Evolutionary conservation across 139 green algal genomes (phyloP).

Genomic region (Dunaliella sp.): DNA sequence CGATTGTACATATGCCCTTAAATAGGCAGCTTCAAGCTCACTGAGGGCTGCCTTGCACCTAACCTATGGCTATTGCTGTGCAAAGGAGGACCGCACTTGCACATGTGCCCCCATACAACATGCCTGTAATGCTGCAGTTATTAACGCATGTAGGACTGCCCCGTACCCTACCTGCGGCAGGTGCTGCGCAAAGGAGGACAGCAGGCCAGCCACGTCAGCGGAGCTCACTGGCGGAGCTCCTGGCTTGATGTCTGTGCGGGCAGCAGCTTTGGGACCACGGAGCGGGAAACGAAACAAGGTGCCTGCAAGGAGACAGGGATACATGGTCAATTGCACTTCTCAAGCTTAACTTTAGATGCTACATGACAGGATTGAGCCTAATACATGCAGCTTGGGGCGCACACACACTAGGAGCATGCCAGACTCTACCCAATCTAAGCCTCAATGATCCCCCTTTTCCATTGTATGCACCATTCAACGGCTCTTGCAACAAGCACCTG

Average conservation of each 20-base stretch:
- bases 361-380: not conserved
- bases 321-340: not conserved
- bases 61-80: no score
- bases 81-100: no score
- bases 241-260: constrained; percentile 68
- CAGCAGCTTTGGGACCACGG: constrained; percentile 37
- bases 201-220: constrained; percentile 42
- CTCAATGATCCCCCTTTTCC: no score
- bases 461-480: constrained; percentile 15
- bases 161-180: constrained; percentile 25
- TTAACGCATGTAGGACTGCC: no score
- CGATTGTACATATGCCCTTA: no score
- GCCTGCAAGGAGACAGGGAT: constrained; percentile 32
- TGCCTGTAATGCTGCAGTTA: no score
- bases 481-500: constrained; percentile 54
- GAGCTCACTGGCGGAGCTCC: constrained; percentile 14
- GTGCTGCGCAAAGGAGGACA: constrained; percentile 47
- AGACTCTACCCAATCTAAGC: not conserved
- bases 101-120: no score
- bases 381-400: not conserved
- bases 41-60: no score
- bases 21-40: no score
- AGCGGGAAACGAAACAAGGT: constrained; percentile 84
- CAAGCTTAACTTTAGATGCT: not conserved
- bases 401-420: not conserved